Base-by-base conservation (phyloP, 208 protist species). In the Leishmania arabica region DNA sequence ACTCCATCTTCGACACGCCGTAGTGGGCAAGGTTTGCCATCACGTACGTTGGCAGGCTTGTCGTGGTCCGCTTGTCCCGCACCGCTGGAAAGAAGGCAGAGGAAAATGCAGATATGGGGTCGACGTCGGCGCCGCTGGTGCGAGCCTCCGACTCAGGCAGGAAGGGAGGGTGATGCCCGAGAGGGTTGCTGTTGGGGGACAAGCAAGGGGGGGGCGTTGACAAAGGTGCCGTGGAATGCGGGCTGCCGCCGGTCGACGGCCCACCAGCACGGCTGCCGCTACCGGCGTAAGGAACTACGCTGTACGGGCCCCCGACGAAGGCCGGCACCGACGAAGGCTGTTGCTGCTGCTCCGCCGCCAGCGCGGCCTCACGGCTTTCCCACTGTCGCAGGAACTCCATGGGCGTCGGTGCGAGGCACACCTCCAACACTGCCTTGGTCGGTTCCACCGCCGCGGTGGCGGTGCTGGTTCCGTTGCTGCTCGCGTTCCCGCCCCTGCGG, bases 301-400 rank as follows among this genome's bases (percentile, higher is more conserved):
- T 86, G 71, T 75, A 80, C 11, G 83, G 75, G 3, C 79, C 83
- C 27, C 69, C 31, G 15, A 56, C 31, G 9, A 19, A 31, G 53
- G 42, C 51, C 47, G 78, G 13, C 1, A 3, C 49, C 40, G 75
- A 78, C 31, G 77, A 62, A 51, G 72, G 53, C 77, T 79, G 83
- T n/a, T 75, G 68, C 31, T 84, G 83, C 37, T 75, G 73, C 31
- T 84, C 56, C 24, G 69, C 76, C 8, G 84, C 81, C 7, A 90
- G 65, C 15, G 78, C 71, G 42, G 70, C 70, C 53, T 95, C 90
- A 24, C 87, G 89, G 37, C 68, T 73, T 70, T 93, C 90, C 84
- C 86, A 93, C 37, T 77, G 81, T 47, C 82, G 78, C 42, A 93
- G 87, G 51, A 95, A 80, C 71, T 95, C 92, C 65, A 81, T 69